A percentile compares a stretch with the other conserved stretches of the same genome.
These are phyloP conservation scores for Gyrodon lividus DNA, from an alignment of 768 basidiomycete genomes.

Conservation along the genomic window DNA sequence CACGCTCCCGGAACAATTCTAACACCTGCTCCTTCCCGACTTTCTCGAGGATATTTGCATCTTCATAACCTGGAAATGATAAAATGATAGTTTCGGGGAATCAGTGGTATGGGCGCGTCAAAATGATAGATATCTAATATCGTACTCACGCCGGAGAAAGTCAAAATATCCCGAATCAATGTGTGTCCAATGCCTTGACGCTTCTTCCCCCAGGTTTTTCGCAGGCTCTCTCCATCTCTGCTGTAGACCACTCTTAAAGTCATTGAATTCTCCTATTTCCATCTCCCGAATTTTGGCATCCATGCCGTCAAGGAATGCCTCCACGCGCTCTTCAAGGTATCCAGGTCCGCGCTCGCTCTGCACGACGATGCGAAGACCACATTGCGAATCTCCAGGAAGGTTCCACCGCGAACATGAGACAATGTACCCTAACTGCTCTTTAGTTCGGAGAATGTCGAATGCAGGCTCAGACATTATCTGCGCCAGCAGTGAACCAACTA, in stretches of 20 bases:
- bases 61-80: constrained; percentile 56
- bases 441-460: constrained; percentile 87
- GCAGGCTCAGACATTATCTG: constrained; percentile 90
- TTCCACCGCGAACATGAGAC: constrained; percentile 63
- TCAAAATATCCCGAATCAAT: constrained; percentile 82
- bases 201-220: constrained; percentile 88
- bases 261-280: constrained; percentile 67
- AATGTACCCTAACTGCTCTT: constrained; percentile 94
- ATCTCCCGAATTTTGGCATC: constrained; percentile 65
- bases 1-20: constrained; percentile 61
- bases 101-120: not conserved
- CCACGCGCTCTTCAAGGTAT: constrained; percentile 85
- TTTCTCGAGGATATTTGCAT: constrained; percentile 60
- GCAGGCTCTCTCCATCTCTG: constrained; percentile 80
- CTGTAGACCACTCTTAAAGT: constrained; percentile 75
- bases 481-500: constrained; percentile 65
- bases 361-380: constrained; percentile 78
- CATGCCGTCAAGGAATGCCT: constrained; percentile 82
- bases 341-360: constrained; percentile 83
- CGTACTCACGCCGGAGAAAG: constrained; percentile 74
- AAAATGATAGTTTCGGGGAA: not conserved
- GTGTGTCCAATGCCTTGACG: constrained; percentile 61
- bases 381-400: constrained; percentile 62
- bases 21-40: constrained; percentile 78
- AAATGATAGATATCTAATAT: not conserved